Percentiles rank a stretch among this genome's conserved stretches.
Evolutionary conservation across 257 asterid genomes (phyloP).

Genomic region (Nicotiana otophora): DNA sequence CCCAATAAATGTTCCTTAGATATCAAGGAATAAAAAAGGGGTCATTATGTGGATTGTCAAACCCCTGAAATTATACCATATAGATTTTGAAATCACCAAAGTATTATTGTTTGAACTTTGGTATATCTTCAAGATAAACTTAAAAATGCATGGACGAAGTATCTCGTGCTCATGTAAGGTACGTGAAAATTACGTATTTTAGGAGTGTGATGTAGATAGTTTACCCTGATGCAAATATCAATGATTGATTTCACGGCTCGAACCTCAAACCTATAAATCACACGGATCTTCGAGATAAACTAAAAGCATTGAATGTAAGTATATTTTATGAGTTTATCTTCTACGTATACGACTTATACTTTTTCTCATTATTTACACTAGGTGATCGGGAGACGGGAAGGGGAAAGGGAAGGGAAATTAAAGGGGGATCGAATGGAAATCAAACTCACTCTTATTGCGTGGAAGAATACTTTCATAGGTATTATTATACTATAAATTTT

Average conservation of each 20-base stretch:
- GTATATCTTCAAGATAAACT: not conserved
- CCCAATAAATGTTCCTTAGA: constrained; percentile 77
- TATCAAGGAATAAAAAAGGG: constrained; percentile 55
- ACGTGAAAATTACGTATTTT: no score
- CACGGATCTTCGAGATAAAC: not conserved
- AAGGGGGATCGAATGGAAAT: not conserved
- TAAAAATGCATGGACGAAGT: no score
- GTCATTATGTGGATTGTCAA: constrained; percentile 56
- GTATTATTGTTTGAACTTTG: constrained; percentile 24
- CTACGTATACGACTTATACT: not conserved
- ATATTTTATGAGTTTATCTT: not conserved
- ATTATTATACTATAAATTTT: not conserved
- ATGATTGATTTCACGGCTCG: accelerated
- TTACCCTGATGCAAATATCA: no score
- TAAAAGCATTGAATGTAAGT: not conserved
- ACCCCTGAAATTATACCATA: constrained; percentile 27
- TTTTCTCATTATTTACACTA: not conserved
- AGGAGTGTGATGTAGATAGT: no score
- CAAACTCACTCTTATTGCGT: not conserved
- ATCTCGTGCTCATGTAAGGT: no score
- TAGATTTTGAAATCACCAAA: not conserved
- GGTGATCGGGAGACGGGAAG: not conserved
- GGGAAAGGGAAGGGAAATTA: no score
- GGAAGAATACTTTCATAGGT: not conserved
- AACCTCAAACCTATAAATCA: no score